Percentiles rank a stretch among this genome's conserved stretches.
Conservation (phyloP, 805 yeast species). For the Kodamaea neixiangensis region DNA sequence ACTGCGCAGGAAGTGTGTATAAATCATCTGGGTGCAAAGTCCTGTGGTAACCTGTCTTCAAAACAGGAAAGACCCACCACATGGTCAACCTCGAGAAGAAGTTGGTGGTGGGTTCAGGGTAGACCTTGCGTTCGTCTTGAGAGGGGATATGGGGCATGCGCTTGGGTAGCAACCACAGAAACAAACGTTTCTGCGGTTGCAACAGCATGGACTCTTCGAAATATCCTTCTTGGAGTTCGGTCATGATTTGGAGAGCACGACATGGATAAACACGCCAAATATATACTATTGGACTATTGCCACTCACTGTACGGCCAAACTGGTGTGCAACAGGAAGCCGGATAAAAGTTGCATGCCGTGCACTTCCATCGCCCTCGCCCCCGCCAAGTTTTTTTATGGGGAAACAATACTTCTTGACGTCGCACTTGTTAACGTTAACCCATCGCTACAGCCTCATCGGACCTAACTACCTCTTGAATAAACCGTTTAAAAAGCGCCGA, state of each 20-base stretch:
- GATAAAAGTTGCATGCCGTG: too few species aligned
- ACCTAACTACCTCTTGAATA: too few species aligned
- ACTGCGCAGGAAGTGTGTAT: slow-evolving; percentile 21
- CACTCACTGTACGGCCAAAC: too few species aligned
- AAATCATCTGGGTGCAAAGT: slow-evolving; percentile 68
- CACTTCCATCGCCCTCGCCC: too few species aligned
- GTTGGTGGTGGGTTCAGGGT: slow-evolving; percentile 45
- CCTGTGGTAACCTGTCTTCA: slow-evolving; percentile 69
- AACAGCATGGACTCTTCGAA: neutral
- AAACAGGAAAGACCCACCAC: slow-evolving; percentile 68
- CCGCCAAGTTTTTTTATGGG: too few species aligned
- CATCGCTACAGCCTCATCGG: too few species aligned
- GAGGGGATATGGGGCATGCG: slow-evolving; percentile 51
- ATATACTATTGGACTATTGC: too few species aligned
- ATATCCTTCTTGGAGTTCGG: neutral
- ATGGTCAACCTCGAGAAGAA: slow-evolving; percentile 38
- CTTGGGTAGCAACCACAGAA: slow-evolving; percentile 35
- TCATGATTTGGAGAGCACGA: neutral
- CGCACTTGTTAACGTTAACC: too few species aligned
- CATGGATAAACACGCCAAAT: too few species aligned
- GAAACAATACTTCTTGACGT: too few species aligned
- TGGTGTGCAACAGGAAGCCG: too few species aligned
- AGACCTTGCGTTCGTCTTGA: slow-evolving; percentile 48
- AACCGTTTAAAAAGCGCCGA: too few species aligned
- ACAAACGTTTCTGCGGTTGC: slow-evolving; percentile 30